Percentiles rank a stretch among this genome's conserved stretches.
These are phyloP conservation scores for Castanea crenata DNA, from an alignment of 306 rosid species.

Conservation along the genomic window DNA sequence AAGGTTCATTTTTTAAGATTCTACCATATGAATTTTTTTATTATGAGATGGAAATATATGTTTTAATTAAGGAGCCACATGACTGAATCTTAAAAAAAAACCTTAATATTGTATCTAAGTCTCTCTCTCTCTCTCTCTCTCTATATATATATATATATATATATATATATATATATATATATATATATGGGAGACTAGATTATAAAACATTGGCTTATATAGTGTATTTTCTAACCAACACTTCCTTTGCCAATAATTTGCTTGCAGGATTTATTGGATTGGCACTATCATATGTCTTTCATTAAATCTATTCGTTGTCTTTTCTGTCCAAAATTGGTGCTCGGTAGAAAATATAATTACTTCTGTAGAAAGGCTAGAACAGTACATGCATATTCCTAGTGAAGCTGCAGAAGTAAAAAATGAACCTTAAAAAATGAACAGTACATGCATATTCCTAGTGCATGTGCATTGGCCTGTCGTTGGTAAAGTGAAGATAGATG, in stretches of 20 bases:
- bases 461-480: too few species aligned
- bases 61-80: too few species aligned
- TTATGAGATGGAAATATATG: too few species aligned
- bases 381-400: constrained; percentile 34
- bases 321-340: constrained; percentile 23
- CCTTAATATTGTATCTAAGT: too few species aligned
- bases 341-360: constrained; percentile 18
- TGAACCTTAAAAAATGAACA: too few species aligned
- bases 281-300: constrained; percentile 31
- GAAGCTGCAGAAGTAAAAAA: constrained; percentile 21
- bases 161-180: too few species aligned
- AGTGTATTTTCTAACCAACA: background rate
- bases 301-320: constrained; percentile 15
- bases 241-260: background rate
- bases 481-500: constrained; percentile 17
- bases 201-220: background rate
- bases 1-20: too few species aligned
- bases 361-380: constrained; percentile 35
- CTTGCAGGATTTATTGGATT: constrained; percentile 32
- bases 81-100: too few species aligned
- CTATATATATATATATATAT: too few species aligned
- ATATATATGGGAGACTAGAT: background rate
- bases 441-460: too few species aligned
- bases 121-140: too few species aligned
- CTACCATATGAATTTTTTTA: too few species aligned